Percentiles rank a stretch among this genome's conserved stretches.
phyloP scores from a whole-genome alignment of 2,329 filamentous ascomycete species.

The Aspergillus sp. region DNA sequence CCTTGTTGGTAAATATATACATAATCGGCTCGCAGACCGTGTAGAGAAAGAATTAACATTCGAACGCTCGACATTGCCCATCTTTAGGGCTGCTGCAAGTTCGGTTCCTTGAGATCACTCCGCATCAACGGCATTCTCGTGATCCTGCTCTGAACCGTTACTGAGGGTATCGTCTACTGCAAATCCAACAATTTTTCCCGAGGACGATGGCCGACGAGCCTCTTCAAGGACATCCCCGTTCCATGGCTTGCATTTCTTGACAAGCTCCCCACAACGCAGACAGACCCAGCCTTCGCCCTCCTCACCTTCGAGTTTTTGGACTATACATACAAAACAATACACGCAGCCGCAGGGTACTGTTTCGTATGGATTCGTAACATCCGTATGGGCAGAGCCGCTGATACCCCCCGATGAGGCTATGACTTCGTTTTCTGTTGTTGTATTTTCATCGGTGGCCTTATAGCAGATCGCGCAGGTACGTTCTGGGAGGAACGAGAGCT shows the following conservation, averaged over 20 bases:
- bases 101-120: not conserved
- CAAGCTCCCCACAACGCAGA: conserved; percentile 78
- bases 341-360: conserved; percentile 84
- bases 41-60: not conserved
- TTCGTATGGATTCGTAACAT: conserved; percentile 96
- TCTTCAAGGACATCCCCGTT: conserved; percentile 73
- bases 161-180: conserved; percentile 29
- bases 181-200: conserved; percentile 45
- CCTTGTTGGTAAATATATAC: too few species aligned
- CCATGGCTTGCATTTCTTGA: conserved; percentile 89
- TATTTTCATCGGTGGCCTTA: conserved; percentile 77
- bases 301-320: conserved; percentile 82
- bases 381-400: conserved; percentile 82
- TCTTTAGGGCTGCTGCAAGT: not conserved
- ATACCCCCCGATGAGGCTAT: conserved; percentile 71
- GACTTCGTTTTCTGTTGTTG: conserved; percentile 72
- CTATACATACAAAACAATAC: conserved; percentile 96
- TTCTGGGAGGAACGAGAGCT: conserved; percentile 83
- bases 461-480: conserved; percentile 97
- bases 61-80: not conserved
- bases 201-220: conserved; percentile 31
- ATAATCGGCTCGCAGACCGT: too few species aligned
- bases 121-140: not conserved
- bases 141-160: conserved; percentile 13
- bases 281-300: conserved; percentile 95